These are phyloP conservation scores for Tetradesmus lagerheimii DNA, from an alignment of 139 green algal species.

Conservation along the genomic window DNA sequence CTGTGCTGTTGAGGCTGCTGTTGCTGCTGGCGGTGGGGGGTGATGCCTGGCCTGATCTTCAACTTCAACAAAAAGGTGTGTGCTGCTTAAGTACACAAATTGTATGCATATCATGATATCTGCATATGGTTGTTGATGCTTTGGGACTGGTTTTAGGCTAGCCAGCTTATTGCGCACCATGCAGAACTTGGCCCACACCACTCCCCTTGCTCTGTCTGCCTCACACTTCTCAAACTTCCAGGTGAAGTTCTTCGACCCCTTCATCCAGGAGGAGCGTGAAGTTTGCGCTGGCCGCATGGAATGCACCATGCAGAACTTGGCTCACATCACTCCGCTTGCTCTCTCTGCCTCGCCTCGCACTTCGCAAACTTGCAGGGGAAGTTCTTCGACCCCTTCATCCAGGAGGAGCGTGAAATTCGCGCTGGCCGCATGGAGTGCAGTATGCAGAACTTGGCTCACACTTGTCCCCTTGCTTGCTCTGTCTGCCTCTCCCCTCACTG, in stretches of 20 bases:
- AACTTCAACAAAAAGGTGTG: conserved; percentile 92
- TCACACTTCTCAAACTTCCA: too few species aligned
- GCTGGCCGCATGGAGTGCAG: conserved; percentile 80
- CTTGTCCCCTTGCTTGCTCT: not conserved
- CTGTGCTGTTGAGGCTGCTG: conserved; percentile 49
- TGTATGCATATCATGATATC: too few species aligned
- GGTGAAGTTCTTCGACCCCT: conserved; percentile 61
- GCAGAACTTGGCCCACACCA: too few species aligned
- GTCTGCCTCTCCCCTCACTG: not conserved
- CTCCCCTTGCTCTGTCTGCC: too few species aligned
- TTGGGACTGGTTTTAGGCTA: too few species aligned
- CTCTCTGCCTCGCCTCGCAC: too few species aligned
- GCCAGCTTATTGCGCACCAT: too few species aligned
- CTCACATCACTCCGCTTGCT: too few species aligned
- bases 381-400: conserved; percentile 59
- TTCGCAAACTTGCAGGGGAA: conserved; percentile 50
- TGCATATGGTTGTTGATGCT: too few species aligned
- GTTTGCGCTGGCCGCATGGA: conserved; percentile 81
- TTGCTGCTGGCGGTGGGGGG: conserved; percentile 55
- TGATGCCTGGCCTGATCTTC: conserved; percentile 96
- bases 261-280: conserved; percentile 51
- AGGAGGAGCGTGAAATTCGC: conserved; percentile 51
- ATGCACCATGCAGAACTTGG: too few species aligned
- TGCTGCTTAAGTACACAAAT: too few species aligned
- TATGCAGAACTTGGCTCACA: conserved; percentile 88